Base-by-base conservation (phyloP, 768 basidiomycete genomes). In the Podaxis mareebaensis region DNA sequence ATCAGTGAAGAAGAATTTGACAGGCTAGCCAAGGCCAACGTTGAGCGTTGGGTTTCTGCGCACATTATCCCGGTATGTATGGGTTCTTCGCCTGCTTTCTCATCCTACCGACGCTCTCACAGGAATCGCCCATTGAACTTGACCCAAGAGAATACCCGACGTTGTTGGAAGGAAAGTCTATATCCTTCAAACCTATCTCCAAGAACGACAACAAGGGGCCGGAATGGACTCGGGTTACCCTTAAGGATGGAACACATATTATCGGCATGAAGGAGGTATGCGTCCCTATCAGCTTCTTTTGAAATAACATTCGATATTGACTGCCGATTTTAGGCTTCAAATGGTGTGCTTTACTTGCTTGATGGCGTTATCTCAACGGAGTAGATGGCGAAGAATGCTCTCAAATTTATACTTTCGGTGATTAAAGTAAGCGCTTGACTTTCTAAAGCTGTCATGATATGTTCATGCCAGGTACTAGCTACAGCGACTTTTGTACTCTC, bases 31-130 rank as follows among this genome's bases (percentile, higher is more conserved):
- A 87, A 78, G 75, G 76, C 75, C 67, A 92, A 94, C 67, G 90
- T 96, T 12, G 83, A 88, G 67, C 81, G 80, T 56, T 96, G 94
- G 91, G 81, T 96, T 0, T 85, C 87, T 1, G 89, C 89, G 2
- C 95, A 95, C 69, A 86, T 96, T 64, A 83, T 96, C 58, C 90
- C 93, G 4, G 94, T 95, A 71, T 24, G 76, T 38, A 39, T 38
- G 56, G n/a, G 51, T 38, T 46, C 28, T 28, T 58, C n/a, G 36
- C 39, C 2, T 28, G 20, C 20, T 42, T 24, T 15, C 58, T 63
- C 6, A 59, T 33, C 22, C 17, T 15, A 28, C 49, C 22, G 24
- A 51, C 24, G 46, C 13, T 64, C 10, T 8, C 56, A 55, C 64
- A 85, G 84, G 69, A 82, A 71, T 83, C 76, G 13, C 84, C 79